These are phyloP conservation scores for Ceratobasidium papillatum DNA, from an alignment of 1,284 basidiomycete genomes.

Conservation along the genomic window DNA sequence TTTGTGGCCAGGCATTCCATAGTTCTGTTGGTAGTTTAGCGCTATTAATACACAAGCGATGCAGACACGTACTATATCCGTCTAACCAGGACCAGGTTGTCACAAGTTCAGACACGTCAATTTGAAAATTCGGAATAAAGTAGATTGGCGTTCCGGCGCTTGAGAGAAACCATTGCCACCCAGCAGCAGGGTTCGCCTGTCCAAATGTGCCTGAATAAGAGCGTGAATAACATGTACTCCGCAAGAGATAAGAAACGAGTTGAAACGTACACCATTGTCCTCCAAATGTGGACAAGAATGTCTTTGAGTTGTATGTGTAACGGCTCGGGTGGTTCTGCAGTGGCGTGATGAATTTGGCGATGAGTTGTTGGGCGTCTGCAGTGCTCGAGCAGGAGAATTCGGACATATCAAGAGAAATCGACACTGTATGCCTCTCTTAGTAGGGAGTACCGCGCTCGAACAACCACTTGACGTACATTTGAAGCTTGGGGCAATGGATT, in stretches of 20 bases:
- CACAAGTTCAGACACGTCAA: constrained; percentile 47
- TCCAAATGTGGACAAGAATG: constrained; percentile 55
- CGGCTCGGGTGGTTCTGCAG: constrained; percentile 50
- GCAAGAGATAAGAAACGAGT: too few species aligned
- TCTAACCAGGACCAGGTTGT: constrained; percentile 52
- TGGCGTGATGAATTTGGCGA: constrained; percentile 48
- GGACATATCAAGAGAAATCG: constrained; percentile 28
- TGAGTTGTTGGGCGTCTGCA: constrained; percentile 50
- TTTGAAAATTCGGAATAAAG: constrained; percentile 54
- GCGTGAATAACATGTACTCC: constrained; percentile 50
- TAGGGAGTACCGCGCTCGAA: too few species aligned
- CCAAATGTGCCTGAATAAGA: constrained; percentile 46
- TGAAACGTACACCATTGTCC: constrained; percentile 51
- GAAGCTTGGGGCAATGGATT: constrained; percentile 49
- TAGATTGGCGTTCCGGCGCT: constrained; percentile 23
- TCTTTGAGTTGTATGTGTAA: constrained; percentile 51
- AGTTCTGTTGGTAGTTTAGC: background rate
- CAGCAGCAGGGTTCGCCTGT: background rate
- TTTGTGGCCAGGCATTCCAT: constrained; percentile 46
- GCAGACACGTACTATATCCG: constrained; percentile 45
- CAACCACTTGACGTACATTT: constrained; percentile 50
- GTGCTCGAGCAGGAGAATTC: constrained; percentile 46
- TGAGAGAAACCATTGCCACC: constrained; percentile 20
- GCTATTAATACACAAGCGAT: background rate
- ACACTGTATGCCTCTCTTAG: constrained; percentile 44